Percentiles rank a stretch among this genome's conserved stretches.
Evolutionary conservation across 148 eudicot species (phyloP).

Genomic region (Camellia sinensis): DNA sequence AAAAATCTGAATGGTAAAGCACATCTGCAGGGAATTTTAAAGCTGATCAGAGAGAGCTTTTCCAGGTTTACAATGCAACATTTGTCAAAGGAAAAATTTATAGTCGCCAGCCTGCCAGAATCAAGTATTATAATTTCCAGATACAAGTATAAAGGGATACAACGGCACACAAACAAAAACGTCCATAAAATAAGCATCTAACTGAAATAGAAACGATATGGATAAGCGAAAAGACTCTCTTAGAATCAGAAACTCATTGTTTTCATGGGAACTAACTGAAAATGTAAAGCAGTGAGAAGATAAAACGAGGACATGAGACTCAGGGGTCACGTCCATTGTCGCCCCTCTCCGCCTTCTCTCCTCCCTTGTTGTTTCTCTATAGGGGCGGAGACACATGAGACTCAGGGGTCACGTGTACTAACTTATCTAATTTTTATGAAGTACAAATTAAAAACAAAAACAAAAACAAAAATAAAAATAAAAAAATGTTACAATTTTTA

Average conservation of each 20-base stretch:
- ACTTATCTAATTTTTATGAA: too few relatives aligned
- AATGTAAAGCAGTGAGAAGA: background rate
- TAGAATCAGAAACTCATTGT: background rate
- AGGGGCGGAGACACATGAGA: too few relatives aligned
- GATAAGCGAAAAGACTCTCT: conserved; percentile 9
- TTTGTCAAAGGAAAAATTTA: too few relatives aligned
- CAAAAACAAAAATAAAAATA: too few relatives aligned
- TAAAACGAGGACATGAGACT: background rate
- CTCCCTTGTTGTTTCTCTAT: too few relatives aligned
- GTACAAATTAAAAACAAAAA: too few relatives aligned
- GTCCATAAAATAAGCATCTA: background rate
- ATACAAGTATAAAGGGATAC: background rate
- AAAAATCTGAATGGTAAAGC: too few relatives aligned
- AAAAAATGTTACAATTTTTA: too few relatives aligned
- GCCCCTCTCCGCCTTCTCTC: too few relatives aligned
- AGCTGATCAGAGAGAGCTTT: background rate
- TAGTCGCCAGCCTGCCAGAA: background rate
- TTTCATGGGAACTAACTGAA: background rate
- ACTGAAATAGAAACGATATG: conserved; percentile 2
- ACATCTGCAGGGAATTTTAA: conserved; percentile 51
- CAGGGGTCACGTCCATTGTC: too few relatives aligned
- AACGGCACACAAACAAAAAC: background rate
- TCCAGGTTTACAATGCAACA: background rate
- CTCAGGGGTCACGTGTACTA: too few relatives aligned
- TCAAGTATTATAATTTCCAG: background rate